Percentiles rank a stretch among this genome's conserved stretches.
phyloP scores from a whole-genome alignment of 176 grass and related monocot genomes.

The Carex littledalei region DNA sequence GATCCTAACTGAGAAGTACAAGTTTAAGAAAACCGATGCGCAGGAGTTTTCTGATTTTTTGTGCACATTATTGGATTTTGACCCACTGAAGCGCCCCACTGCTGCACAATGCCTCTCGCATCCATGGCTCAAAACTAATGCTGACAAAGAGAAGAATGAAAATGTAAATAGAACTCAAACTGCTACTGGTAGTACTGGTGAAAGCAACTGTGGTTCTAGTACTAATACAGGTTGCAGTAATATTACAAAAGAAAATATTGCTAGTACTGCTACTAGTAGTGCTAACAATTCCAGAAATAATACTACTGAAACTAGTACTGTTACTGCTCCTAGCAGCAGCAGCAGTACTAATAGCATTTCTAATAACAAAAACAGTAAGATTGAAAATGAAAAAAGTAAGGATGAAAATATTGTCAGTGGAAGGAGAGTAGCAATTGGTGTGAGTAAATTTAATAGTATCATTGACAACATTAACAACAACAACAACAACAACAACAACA shows the following conservation, averaged over 20 bases:
- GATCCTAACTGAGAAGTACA: slow-evolving; percentile 72
- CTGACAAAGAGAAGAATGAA: slow-evolving; percentile 14
- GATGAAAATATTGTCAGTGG: background rate
- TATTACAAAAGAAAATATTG: background rate
- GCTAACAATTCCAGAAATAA: slow-evolving; percentile 3
- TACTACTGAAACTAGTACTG: slow-evolving; percentile 12
- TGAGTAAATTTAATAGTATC: slow-evolving; percentile 5
- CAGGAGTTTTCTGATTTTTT: slow-evolving; percentile 63
- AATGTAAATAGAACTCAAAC: slow-evolving; percentile 28
- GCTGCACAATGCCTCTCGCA: slow-evolving; percentile 65
- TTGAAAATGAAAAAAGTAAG: slow-evolving; percentile 12
- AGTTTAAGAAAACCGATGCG: slow-evolving; percentile 53
- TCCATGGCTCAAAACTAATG: slow-evolving; percentile 55
- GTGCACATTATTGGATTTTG: slow-evolving; percentile 70
- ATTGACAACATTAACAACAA: slow-evolving; percentile 9
- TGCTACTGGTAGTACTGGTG: slow-evolving; percentile 2
- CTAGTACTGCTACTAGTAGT: background rate
- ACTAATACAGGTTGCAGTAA: slow-evolving; percentile 10
- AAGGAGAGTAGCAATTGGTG: slow-evolving; percentile 3
- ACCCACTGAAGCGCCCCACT: slow-evolving; percentile 71
- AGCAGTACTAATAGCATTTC: background rate
- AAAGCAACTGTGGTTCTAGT: slow-evolving; percentile 22
- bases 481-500: background rate
- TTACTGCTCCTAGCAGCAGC: background rate
- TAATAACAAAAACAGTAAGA: slow-evolving; percentile 2